Evolutionary conservation across 331 rosid species (phyloP).

Genomic region (Malus hybrid): DNA sequence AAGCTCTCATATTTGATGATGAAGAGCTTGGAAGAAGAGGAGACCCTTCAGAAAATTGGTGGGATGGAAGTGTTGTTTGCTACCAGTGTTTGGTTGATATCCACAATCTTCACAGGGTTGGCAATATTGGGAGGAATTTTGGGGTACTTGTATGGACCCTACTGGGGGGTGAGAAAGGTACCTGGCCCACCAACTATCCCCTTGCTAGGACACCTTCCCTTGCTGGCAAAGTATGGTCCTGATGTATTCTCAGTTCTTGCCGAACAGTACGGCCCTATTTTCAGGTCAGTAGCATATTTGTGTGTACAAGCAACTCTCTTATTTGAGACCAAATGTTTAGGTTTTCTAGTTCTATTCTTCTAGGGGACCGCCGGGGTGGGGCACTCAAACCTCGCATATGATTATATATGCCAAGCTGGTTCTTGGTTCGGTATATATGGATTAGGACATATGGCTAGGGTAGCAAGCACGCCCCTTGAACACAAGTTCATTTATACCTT

Average conservation of each 20-base stretch:
- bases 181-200: slow-evolving; percentile 87
- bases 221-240: slow-evolving; percentile 78
- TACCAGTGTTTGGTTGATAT: slow-evolving; percentile 7
- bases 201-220: slow-evolving; percentile 81
- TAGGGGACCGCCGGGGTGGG: too few species aligned
- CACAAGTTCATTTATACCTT: too few species aligned
- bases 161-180: slow-evolving; percentile 78
- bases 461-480: too few species aligned
- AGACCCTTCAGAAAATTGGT: neutral
- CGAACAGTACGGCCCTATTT: slow-evolving; percentile 82
- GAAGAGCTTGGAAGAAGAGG: neutral
- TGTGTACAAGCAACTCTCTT: neutral
- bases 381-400: too few species aligned
- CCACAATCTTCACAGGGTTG: slow-evolving; percentile 36
- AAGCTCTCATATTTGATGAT: neutral
- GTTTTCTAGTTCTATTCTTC: neutral
- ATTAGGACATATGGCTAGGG: too few species aligned
- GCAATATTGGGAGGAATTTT: slow-evolving; percentile 35
- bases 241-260: slow-evolving; percentile 84
- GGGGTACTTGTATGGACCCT: slow-evolving; percentile 56
- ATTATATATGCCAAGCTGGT: too few species aligned
- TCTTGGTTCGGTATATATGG: too few species aligned
- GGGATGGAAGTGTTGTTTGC: slow-evolving; percentile 11
- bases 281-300: slow-evolving; percentile 44
- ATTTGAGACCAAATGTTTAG: neutral